A percentile compares a stretch with the other conserved stretches of the same genome.
phyloP scores from a whole-genome alignment of 352 stramenopile genomes.

The Phytophthora megakarya region DNA sequence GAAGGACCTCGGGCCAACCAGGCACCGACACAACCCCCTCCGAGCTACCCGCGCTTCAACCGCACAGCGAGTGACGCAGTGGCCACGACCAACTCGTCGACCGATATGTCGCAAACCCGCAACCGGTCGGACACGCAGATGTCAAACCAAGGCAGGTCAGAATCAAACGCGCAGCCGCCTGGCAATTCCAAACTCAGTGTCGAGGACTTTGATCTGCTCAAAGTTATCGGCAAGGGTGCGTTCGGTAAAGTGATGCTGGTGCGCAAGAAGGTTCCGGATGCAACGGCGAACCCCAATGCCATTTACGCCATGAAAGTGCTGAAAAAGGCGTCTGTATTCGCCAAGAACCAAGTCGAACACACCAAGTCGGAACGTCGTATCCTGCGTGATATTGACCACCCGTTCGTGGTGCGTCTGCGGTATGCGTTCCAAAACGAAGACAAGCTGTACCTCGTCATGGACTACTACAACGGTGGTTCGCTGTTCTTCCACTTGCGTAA shows the following conservation, averaged over 20 bases:
- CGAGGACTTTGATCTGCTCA: slow-evolving; percentile 95
- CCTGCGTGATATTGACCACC: slow-evolving; percentile 90
- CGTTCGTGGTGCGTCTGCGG: slow-evolving; percentile 92
- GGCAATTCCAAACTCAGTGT: slow-evolving; percentile 79
- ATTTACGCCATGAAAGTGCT: slow-evolving; percentile 95
- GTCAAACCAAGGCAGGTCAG: slow-evolving; percentile 64
- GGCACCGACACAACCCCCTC: slow-evolving; percentile 16
- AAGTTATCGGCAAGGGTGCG: slow-evolving; percentile 95
- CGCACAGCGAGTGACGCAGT: slow-evolving; percentile 66
- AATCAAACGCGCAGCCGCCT: slow-evolving; percentile 40
- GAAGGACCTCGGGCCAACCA: slow-evolving; percentile 73
- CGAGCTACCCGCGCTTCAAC: slow-evolving; percentile 52
- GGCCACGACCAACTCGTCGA: slow-evolving; percentile 40
- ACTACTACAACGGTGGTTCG: slow-evolving; percentile 93
- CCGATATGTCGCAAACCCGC: slow-evolving; percentile 40
- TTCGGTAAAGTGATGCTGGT: slow-evolving; percentile 98
- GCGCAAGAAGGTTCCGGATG: slow-evolving; percentile 88
- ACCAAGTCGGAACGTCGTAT: slow-evolving; percentile 93
- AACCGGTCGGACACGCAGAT: slow-evolving; percentile 79
- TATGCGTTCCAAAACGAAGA: slow-evolving; percentile 95
- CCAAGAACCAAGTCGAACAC: slow-evolving; percentile 94
- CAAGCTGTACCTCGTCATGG: slow-evolving; percentile 93
- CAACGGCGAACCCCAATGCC: slow-evolving; percentile 61
- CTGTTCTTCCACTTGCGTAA: slow-evolving; percentile 94
- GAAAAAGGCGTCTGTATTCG: slow-evolving; percentile 91